Evolutionary conservation across 2,329 filamentous ascomycete genomes (phyloP).

Genomic region (Aspergillus sojae): DNA sequence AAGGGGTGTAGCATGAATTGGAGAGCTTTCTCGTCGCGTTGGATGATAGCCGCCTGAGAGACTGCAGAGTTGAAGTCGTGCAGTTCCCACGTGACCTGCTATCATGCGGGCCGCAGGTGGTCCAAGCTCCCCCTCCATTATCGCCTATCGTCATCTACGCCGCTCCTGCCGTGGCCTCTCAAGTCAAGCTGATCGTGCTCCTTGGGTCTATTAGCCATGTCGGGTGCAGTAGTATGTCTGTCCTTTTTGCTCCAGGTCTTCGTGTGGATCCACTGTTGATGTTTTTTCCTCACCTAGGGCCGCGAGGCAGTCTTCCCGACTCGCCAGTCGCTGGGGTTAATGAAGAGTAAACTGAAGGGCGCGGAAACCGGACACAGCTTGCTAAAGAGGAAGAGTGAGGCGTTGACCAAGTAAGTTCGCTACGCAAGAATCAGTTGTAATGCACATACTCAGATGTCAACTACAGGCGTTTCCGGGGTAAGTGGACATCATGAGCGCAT

Average conservation of each 20-base stretch:
- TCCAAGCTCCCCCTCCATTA: conserved; percentile 25
- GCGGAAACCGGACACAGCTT: conserved; percentile 89
- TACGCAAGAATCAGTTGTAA: not conserved
- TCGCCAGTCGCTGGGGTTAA: conserved; percentile 91
- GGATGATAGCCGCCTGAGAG: conserved; percentile 14
- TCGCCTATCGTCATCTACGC: conserved; percentile 33
- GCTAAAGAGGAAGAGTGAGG: conserved; percentile 96
- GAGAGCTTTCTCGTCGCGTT: conserved; percentile 32
- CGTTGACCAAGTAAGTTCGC: conserved; percentile 80
- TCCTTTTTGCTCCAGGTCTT: not conserved
- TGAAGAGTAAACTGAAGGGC: conserved; percentile 98
- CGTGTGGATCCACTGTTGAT: not conserved
- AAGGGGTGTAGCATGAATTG: conserved; percentile 29
- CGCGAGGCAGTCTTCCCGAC: conserved; percentile 97
- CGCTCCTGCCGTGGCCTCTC: conserved; percentile 20
- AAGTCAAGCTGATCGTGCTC: conserved; percentile 6
- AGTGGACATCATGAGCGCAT: conserved; percentile 24
- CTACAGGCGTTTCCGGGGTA: conserved; percentile 83
- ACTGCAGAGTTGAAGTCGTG: conserved; percentile 31
- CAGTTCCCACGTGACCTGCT: conserved; percentile 28
- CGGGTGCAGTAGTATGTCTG: conserved; percentile 37
- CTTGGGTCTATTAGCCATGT: conserved; percentile 27
- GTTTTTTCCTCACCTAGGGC: conserved; percentile 60
- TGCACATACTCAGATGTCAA: not conserved
- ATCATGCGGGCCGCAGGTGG: conserved; percentile 24